Base-by-base conservation (phyloP, 495 filamentous ascomycete genomes). In the Amphirosellinia nigrospora region DNA sequence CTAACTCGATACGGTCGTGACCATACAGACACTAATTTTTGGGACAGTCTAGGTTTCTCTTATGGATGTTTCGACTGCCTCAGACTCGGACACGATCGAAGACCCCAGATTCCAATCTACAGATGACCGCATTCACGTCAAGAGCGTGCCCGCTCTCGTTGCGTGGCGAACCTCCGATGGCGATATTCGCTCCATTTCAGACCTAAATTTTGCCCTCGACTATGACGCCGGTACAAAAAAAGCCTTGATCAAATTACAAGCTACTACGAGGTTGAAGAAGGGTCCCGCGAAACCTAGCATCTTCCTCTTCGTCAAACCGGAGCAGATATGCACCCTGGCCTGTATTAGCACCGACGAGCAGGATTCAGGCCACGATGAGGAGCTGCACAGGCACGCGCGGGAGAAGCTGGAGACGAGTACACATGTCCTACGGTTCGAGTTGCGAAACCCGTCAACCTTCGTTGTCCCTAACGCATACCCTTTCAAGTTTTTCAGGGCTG, bases 261-360 rank as follows among this genome's bases (percentile, higher is more conserved):
- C 63, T 3, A 26, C 34, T 19, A 65, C 46, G 16, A 65, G 46
- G 30, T 15, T 65, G 46, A 65, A 65, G 15, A 65, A 65, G 13
- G 63, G 63, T 3, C 32, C 30, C 10, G 9, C 32, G 0, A 65
- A 53, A 28, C 63, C 45, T 1, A 34, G 30, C 19, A 52, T 65
- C 46, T 65, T 38, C 34, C 46, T 65, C 10, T 65, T 52, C 23
- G 15, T 53, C 46, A 65, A 53, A 41, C 63, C 63, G 32, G 46
- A 53, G 4, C 45, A 65, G 32, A 65, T 65, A 38, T 28, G 32
- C 48, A n/a, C 16, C 19, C 28, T 65, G 1, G 21, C 19, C 6
- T 30, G 3, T 30, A 34, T 53, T 34, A 19, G 9, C n/a, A 21
- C 19, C 45, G 46, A 23, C 3, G 46, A 30, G 34, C n/a, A 53